Base-by-base conservation (phyloP, 768 basidiomycete genomes). In the Antrodiella citrinella region DNA sequence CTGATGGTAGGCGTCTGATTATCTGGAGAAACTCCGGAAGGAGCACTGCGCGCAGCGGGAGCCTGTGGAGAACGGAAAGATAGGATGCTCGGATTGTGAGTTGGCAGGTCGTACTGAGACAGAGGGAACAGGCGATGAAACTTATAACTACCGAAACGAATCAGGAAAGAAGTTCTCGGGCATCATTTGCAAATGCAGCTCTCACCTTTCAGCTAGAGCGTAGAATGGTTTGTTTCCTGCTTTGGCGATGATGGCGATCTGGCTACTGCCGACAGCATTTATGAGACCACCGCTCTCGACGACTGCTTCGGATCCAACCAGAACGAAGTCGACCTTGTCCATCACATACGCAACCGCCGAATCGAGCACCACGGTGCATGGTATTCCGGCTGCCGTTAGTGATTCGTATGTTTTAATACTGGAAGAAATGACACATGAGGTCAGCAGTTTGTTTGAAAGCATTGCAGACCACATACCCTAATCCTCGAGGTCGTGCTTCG, bases 261-360 rank as follows among this genome's bases (percentile, higher is more conserved):
- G 92, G 67, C 91, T 93, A 60, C 92, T 92, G 39, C 95, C 95
- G 30, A 98, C 87, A 47, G 87, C 90, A 62, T 93, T 93, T 58
- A 94, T 81, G 53, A 91, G 70, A 3, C 93, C 91, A 41, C 96
- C 96, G 54, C 89, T 92, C 68, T 98, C 96, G 4, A 96, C 95
- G 22, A 99, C 94, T 5, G 94, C 96, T 71, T 99, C 96, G 38
- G 93, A 93, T 25, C 96, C 96, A 38, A 98, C 93, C 44, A 99
- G 78, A 45, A 95, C 88, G 65, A 95, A 87, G 66, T 95, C 91
- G 18, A 95, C 91, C 58, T 88, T 85, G 56, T 95, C 91, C 87
- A 99, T 97, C 58, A 91, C 82, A 70, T 97, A 98, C 35, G 91
- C 91, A 3, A 98, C 94, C 1, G 95, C 93, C 12, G 91, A 91